phyloP scores from a whole-genome alignment of 2,329 filamentous ascomycete genomes.

The Dactylellina cionopaga region DNA sequence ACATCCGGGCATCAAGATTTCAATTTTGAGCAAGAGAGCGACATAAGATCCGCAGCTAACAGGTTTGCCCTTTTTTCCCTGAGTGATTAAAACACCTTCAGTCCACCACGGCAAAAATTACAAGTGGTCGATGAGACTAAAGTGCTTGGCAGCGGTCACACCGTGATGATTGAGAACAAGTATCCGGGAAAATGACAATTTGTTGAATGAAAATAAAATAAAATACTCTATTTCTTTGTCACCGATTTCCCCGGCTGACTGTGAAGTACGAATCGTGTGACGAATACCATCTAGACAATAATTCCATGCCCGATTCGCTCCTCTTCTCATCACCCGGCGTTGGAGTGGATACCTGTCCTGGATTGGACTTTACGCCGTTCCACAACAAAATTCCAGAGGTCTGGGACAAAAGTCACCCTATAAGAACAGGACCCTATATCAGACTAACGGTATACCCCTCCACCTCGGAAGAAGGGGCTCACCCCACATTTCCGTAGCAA shows the following conservation, averaged over 20 bases:
- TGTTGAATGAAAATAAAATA: no score
- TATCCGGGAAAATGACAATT: no score
- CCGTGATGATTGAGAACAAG: no score
- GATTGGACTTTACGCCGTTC: slow-evolving; percentile 26
- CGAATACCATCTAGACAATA: no score
- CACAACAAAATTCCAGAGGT: slow-evolving; percentile 11
- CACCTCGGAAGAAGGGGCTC: neutral
- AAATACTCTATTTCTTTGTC: no score
- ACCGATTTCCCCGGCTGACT: no score
- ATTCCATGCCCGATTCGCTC: no score
- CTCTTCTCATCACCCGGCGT: no score
- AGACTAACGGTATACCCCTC: neutral
- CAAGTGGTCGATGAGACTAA: neutral
- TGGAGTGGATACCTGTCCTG: no score
- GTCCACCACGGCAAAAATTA: neutral
- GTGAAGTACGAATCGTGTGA: no score
- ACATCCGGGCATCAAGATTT: slow-evolving; percentile 30
- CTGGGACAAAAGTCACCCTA: neutral
- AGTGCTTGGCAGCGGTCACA: slow-evolving; percentile 3
- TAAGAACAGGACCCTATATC: neutral
- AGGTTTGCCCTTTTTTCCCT: neutral
- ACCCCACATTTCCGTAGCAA: slow-evolving; percentile 6
- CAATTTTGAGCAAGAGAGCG: slow-evolving; percentile 45
- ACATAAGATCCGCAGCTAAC: slow-evolving; percentile 47
- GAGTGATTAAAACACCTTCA: slow-evolving; percentile 17